Percentiles rank a stretch among this genome's conserved stretches.
phyloP scores from a whole-genome alignment of 2,329 filamentous ascomycete species.

The Scedosporium apiospermum region DNA sequence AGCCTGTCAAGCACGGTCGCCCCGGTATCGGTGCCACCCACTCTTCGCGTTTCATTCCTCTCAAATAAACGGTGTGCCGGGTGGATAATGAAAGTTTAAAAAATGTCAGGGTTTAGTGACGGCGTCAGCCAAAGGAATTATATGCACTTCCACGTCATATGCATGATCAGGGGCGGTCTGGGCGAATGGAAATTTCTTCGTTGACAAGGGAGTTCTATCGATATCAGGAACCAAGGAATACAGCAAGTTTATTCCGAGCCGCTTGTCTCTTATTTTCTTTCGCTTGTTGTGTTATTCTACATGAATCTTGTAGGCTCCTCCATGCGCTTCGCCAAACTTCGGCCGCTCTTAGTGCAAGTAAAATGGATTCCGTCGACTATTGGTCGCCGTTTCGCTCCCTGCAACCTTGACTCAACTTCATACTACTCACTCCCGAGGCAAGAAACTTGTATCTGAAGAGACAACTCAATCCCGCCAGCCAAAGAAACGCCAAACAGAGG shows the following conservation, averaged over 20 bases:
- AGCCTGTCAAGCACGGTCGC: constrained; percentile 99
- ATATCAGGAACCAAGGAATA: constrained; percentile 1
- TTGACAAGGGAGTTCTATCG: constrained; percentile 1
- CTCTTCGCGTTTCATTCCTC: constrained; percentile 99
- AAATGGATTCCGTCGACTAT: not conserved
- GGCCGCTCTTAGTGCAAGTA: not conserved
- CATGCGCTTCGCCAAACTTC: not conserved
- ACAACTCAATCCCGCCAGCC: too few species aligned
- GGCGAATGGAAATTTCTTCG: constrained; percentile 6
- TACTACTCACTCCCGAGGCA: not conserved
- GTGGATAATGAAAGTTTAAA: constrained; percentile 1
- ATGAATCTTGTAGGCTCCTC: not conserved
- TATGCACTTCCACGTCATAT: constrained; percentile 6
- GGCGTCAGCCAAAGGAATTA: constrained; percentile 1
- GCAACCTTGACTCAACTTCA: not conserved
- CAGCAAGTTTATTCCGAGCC: not conserved
- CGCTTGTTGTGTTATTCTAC: not conserved
- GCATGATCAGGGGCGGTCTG: constrained; percentile 6
- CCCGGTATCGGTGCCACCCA: constrained; percentile 99
- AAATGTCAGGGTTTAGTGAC: not conserved
- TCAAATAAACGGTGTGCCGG: constrained; percentile 62
- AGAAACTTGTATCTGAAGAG: too few species aligned
- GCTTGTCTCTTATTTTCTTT: not conserved
- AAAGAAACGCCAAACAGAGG: too few species aligned
- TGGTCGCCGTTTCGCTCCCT: not conserved